A percentile compares a stretch with the other conserved stretches of the same genome.
Conservation (phyloP, 768 basidiomycete genomes). For the Phlegmacium glaucopus region DNA sequence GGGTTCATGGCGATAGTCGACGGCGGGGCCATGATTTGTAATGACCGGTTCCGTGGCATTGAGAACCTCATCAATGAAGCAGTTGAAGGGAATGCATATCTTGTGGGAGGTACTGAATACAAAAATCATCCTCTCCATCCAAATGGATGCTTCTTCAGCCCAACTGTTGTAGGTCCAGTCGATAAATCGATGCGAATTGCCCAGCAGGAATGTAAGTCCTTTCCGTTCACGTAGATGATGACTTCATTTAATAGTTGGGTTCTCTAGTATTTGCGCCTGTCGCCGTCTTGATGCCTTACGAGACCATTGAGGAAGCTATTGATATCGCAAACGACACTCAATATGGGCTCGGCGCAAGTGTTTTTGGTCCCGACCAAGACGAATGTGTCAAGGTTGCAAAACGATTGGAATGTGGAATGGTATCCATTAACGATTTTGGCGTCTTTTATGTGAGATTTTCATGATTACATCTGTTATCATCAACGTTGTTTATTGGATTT, state of each 20-base stretch:
- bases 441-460: constrained; percentile 69
- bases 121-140: constrained; percentile 58
- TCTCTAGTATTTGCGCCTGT: constrained; percentile 87
- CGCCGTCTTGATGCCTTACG: constrained; percentile 82
- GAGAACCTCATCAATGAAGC: constrained; percentile 71
- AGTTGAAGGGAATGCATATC: constrained; percentile 59
- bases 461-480: background rate
- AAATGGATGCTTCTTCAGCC: constrained; percentile 79
- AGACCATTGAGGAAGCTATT: constrained; percentile 80
- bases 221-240: background rate
- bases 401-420: constrained; percentile 91
- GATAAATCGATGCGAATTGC: constrained; percentile 71
- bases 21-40: constrained; percentile 83
- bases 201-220: constrained; percentile 66
- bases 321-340: constrained; percentile 83
- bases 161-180: constrained; percentile 85
- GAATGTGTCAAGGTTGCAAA: constrained; percentile 79
- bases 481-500: constrained; percentile 10
- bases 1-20: constrained; percentile 76
- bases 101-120: constrained; percentile 63
- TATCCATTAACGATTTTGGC: constrained; percentile 92
- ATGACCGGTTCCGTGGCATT: constrained; percentile 65
- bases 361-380: constrained; percentile 85
- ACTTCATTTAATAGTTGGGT: constrained; percentile 4
- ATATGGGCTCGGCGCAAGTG: constrained; percentile 91